Conservation (phyloP, 768 basidiomycete species). For the Dictyophora rubrovolvata region DNA sequence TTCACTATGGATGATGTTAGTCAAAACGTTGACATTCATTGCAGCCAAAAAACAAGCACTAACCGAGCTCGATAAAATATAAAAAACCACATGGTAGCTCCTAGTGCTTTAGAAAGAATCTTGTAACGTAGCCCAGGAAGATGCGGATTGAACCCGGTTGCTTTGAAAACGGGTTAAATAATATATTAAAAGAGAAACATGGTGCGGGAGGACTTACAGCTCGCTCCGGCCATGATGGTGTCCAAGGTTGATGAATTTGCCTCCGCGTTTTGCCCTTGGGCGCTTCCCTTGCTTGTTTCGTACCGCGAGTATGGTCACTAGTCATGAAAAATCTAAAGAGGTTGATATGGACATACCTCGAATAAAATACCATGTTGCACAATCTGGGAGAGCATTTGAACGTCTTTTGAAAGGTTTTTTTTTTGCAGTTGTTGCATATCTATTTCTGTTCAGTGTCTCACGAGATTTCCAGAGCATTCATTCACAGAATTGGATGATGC, state of each 20-base stretch:
- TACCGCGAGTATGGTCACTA: constrained; percentile 10
- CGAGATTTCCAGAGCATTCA: constrained; percentile 39
- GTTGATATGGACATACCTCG: constrained; percentile 18
- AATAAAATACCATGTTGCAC: constrained; percentile 29
- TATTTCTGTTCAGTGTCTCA: neutral
- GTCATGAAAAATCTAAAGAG: constrained; percentile 17
- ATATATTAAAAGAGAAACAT: neutral
- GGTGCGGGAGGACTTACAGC: neutral
- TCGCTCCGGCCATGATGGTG: constrained; percentile 8
- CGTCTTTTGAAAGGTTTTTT: constrained; percentile 32
- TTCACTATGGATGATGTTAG: constrained; percentile 37
- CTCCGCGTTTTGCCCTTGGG: neutral
- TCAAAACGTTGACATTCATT: neutral
- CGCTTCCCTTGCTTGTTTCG: neutral
- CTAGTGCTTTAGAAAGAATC: constrained; percentile 74
- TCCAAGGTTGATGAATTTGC: neutral
- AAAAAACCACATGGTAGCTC: constrained; percentile 98
- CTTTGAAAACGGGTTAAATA: constrained; percentile 11
- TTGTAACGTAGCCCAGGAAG: constrained; percentile 67
- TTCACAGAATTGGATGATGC: constrained; percentile 47
- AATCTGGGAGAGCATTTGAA: constrained; percentile 26
- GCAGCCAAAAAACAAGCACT: constrained; percentile 21
- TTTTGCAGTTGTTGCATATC: constrained; percentile 9
- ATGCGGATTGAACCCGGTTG: constrained; percentile 79
- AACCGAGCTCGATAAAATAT: constrained; percentile 93